phyloP scores from a whole-genome alignment of 1,284 basidiomycete species.

The Moniliella sp. region DNA sequence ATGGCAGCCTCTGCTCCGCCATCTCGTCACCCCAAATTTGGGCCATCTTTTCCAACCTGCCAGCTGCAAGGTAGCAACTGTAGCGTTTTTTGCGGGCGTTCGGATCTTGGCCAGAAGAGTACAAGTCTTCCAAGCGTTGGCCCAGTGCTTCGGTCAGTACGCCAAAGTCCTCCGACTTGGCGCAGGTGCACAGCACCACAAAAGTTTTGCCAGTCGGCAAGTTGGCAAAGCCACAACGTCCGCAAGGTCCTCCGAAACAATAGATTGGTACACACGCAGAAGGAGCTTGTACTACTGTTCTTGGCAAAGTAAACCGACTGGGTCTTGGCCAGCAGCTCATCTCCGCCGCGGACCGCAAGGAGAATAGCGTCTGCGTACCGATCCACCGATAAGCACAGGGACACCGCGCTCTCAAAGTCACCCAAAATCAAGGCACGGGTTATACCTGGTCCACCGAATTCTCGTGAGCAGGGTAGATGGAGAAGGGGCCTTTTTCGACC shows the following conservation, averaged over 20 bases:
- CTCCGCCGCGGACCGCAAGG: conserved; percentile 70
- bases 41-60: conserved; percentile 65
- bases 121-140: conserved; percentile 65
- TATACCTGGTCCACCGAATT: conserved; percentile 62
- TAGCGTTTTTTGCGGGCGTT: conserved; percentile 70
- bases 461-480: conserved; percentile 70
- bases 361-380: conserved; percentile 84
- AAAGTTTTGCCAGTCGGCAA: conserved; percentile 85
- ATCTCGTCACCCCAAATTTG: conserved; percentile 84
- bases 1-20: conserved; percentile 51
- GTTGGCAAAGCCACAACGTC: conserved; percentile 92
- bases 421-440: conserved; percentile 82
- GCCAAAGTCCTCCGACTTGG: conserved; percentile 60
- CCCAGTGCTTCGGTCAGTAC: conserved; percentile 75
- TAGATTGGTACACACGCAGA: conserved; percentile 83
- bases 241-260: conserved; percentile 71
- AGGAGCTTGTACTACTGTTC: conserved; percentile 54
- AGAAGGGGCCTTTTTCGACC: too few species aligned
- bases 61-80: conserved; percentile 63
- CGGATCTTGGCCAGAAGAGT: conserved; percentile 41
- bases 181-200: conserved; percentile 87
- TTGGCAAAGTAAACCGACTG: conserved; percentile 84
- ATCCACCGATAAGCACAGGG: conserved; percentile 67
- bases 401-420: conserved; percentile 78
- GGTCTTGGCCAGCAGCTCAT: conserved; percentile 65